phyloP scores from a whole-genome alignment of 495 filamentous ascomycete species.

The Penicillium waksmanii region DNA sequence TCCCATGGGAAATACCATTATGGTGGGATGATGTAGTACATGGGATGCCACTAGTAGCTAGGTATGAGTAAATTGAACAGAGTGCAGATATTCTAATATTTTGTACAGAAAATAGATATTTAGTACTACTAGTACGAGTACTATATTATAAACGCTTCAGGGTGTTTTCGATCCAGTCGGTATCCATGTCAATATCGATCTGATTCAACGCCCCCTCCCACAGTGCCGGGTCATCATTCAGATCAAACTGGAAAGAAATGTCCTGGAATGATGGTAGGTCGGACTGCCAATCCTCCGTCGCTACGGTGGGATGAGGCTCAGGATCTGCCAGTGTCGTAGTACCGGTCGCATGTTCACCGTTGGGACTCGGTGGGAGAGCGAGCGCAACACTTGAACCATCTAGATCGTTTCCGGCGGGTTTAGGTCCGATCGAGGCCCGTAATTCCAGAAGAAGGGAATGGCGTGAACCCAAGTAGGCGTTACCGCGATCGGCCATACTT shows the following conservation, averaged over 20 bases:
- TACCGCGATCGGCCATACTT: slow-evolving; percentile 52
- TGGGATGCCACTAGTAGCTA: too few relatives aligned
- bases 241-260: slow-evolving; percentile 41
- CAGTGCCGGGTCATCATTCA: slow-evolving; percentile 41
- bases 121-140: not conserved
- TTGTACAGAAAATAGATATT: too few relatives aligned
- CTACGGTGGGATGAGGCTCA: not conserved
- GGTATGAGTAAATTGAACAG: too few relatives aligned
- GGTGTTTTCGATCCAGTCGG: slow-evolving; percentile 45
- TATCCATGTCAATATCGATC: slow-evolving; percentile 48
- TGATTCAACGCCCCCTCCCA: slow-evolving; percentile 44
- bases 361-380: slow-evolving; percentile 19
- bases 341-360: slow-evolving; percentile 20
- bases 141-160: slow-evolving; percentile 21
- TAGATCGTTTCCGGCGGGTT: not conserved
- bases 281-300: slow-evolving; percentile 25
- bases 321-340: slow-evolving; percentile 8
- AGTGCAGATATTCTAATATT: too few relatives aligned
- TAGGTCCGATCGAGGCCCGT: slow-evolving; percentile 34
- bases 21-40: too few relatives aligned
- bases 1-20: too few relatives aligned
- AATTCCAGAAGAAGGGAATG: slow-evolving; percentile 46
- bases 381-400: not conserved
- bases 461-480: slow-evolving; percentile 46
- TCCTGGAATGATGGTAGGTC: slow-evolving; percentile 35